Percentiles rank a stretch among this genome's conserved stretches.
Evolutionary conservation across 2,329 filamentous ascomycete genomes (phyloP).

Genomic region (Elsinoe batatas): DNA sequence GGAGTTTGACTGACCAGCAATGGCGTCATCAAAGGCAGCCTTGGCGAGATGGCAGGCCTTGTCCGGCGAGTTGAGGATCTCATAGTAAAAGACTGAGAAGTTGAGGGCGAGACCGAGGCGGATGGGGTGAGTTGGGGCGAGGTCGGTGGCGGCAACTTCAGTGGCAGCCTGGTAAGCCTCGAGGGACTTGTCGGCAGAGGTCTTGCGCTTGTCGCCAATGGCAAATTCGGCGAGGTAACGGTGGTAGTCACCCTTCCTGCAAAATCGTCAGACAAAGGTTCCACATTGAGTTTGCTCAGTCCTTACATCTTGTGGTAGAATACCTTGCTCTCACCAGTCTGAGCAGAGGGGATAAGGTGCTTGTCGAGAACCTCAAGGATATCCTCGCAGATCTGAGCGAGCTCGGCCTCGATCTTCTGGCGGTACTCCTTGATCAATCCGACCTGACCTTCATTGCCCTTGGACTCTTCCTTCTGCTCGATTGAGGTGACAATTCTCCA

Average conservation of each 20-base stretch:
- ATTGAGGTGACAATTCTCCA: constrained; percentile 98
- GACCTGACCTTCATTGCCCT: constrained; percentile 90
- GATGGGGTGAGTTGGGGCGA: constrained; percentile 86
- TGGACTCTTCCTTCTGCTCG: constrained; percentile 99
- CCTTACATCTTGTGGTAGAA: constrained; percentile 99
- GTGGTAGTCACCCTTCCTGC: constrained; percentile 98
- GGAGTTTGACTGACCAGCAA: constrained; percentile 52
- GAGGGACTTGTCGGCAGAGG: constrained; percentile 83
- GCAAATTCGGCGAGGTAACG: constrained; percentile 97
- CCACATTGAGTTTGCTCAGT: neutral
- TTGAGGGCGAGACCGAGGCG: constrained; percentile 85
- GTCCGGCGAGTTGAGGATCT: constrained; percentile 97
- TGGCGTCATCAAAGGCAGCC: constrained; percentile 92
- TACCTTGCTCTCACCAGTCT: constrained; percentile 96
- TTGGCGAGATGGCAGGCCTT: constrained; percentile 97
- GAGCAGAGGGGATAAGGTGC: constrained; percentile 86
- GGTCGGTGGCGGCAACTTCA: constrained; percentile 79
- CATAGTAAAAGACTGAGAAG: constrained; percentile 99
- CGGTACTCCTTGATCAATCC: constrained; percentile 94
- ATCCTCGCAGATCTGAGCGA: constrained; percentile 95
- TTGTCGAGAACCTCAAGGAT: constrained; percentile 90
- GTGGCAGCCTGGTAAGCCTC: constrained; percentile 94
- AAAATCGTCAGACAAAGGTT: constrained; percentile 7
- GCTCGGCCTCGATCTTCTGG: constrained; percentile 94
- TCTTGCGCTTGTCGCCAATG: constrained; percentile 88